A percentile compares a stretch with the other conserved stretches of the same genome.
Conservation (phyloP, 805 yeast genomes). For the Yamadazyma scolyti region DNA sequence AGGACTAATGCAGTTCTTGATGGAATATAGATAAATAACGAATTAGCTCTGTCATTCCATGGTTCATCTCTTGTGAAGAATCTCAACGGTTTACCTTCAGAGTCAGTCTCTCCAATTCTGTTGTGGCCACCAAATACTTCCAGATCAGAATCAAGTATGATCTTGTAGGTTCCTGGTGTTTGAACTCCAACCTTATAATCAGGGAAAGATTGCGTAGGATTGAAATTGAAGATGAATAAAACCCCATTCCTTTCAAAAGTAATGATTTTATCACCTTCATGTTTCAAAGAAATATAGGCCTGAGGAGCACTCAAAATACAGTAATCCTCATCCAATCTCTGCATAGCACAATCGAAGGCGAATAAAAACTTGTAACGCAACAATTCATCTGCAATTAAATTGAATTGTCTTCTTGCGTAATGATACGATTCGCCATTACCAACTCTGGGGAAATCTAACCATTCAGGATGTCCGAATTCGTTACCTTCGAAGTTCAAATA, state of each 20-base stretch:
- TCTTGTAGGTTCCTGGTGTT: conserved; percentile 65
- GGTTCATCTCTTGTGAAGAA: conserved; percentile 68
- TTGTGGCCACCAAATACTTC: conserved; percentile 76
- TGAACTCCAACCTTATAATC: conserved; percentile 94
- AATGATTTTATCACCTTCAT: conserved; percentile 84
- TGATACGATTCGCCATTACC: conserved; percentile 88
- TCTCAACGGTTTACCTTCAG: conserved; percentile 35
- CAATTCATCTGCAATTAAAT: conserved; percentile 73
- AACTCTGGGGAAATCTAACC: conserved; percentile 94
- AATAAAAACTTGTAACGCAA: conserved; percentile 76
- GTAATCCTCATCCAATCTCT: conserved; percentile 63
- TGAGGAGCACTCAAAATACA: conserved; percentile 67
- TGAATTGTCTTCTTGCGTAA: conserved; percentile 94
- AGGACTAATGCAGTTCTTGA: conserved; percentile 51
- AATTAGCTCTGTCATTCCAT: conserved; percentile 81
- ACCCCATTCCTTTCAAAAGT: conserved; percentile 87
- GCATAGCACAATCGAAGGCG: conserved; percentile 84
- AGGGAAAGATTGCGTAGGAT: conserved; percentile 75
- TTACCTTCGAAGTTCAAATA: conserved; percentile 95
- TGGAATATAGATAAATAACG: conserved; percentile 79
- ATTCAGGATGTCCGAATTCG: conserved; percentile 98
- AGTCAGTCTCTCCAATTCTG: conserved; percentile 50
- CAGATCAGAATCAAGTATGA: conserved; percentile 74
- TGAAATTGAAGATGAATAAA: conserved; percentile 84
- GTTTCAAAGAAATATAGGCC: conserved; percentile 84